Evolutionary conservation across 306 rosid genomes (phyloP).

Genomic region (Vigna reflexopilosa): DNA sequence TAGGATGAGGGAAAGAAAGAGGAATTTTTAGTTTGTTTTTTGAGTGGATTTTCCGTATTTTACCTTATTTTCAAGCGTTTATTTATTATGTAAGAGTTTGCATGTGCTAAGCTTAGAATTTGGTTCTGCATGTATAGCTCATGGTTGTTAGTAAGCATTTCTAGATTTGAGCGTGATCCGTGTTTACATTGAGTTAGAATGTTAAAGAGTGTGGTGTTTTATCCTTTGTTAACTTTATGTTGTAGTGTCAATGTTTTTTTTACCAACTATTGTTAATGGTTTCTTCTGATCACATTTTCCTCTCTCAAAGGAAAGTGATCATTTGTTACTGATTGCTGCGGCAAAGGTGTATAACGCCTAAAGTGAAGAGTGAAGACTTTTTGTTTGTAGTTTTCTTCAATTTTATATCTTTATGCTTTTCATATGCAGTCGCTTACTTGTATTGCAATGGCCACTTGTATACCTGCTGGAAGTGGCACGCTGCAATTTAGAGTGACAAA

Average conservation of each 20-base stretch:
- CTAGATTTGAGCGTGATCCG: neutral
- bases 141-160: neutral
- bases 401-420: constrained; percentile 39
- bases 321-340: constrained; percentile 1
- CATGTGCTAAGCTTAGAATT: neutral
- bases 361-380: neutral
- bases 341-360: neutral
- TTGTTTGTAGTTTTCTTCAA: constrained; percentile 32
- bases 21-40: neutral
- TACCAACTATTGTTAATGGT: neutral
- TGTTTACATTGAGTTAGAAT: constrained; percentile 2
- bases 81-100: constrained; percentile 7
- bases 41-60: neutral
- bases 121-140: constrained; percentile 30
- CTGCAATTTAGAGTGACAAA: constrained; percentile 47
- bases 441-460: constrained; percentile 69
- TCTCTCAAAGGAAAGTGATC: neutral
- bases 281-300: constrained; percentile 18
- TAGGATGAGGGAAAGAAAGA: constrained; percentile 6
- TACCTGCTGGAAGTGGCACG: constrained; percentile 64
- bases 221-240: constrained; percentile 7
- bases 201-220: neutral
- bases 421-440: constrained; percentile 30
- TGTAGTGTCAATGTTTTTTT: constrained; percentile 1
- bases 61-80: neutral